Percentiles rank a stretch among this genome's conserved stretches.
These are phyloP conservation scores for Apiospora kogelbergensis DNA, from an alignment of 2,329 filamentous ascomycete genomes.

Conservation along the genomic window DNA sequence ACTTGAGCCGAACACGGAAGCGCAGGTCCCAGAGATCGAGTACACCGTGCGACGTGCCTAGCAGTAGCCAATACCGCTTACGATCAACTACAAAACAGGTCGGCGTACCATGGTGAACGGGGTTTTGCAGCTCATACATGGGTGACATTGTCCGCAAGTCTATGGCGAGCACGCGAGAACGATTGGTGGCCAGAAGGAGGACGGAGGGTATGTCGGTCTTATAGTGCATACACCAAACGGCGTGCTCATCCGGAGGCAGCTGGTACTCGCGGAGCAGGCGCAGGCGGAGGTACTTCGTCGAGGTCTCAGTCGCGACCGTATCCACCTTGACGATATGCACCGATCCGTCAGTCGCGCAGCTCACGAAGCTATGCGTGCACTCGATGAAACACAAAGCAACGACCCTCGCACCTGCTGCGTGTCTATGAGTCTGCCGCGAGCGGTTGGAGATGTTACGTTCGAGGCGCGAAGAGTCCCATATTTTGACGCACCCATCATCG, in stretches of 20 bases:
- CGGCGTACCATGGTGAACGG: conserved; percentile 85
- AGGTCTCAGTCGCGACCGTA: conserved; percentile 43
- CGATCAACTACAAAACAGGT: conserved; percentile 89
- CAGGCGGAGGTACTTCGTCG: conserved; percentile 76
- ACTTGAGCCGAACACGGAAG: conserved; percentile 85
- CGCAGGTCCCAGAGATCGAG: conserved; percentile 94
- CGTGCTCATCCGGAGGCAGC: conserved; percentile 71
- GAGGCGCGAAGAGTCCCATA: conserved; percentile 89
- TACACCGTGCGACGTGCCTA: conserved; percentile 91
- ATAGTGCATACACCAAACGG: conserved; percentile 91
- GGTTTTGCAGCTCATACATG: conserved; percentile 79
- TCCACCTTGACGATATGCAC: conserved; percentile 87
- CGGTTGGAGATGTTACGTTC: conserved; percentile 90
- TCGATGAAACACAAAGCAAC: conserved; percentile 88
- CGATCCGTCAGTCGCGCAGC: conserved; percentile 84
- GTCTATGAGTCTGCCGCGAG: conserved; percentile 81
- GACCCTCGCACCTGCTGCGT: conserved; percentile 70
- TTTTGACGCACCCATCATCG: conserved; percentile 84
- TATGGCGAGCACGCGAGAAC: conserved; percentile 77
- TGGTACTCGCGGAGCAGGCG: conserved; percentile 77
- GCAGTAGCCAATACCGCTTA: conserved; percentile 83
- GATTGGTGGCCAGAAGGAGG: conserved; percentile 82
- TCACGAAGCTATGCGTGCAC: conserved; percentile 90
- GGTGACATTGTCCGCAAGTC: conserved; percentile 85
- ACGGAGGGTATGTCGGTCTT: conserved; percentile 80